Percentiles rank a stretch among this genome's conserved stretches.
Evolutionary conservation across 352 stramenopile genomes (phyloP).

Genomic region (Globisporangium nagaii): DNA sequence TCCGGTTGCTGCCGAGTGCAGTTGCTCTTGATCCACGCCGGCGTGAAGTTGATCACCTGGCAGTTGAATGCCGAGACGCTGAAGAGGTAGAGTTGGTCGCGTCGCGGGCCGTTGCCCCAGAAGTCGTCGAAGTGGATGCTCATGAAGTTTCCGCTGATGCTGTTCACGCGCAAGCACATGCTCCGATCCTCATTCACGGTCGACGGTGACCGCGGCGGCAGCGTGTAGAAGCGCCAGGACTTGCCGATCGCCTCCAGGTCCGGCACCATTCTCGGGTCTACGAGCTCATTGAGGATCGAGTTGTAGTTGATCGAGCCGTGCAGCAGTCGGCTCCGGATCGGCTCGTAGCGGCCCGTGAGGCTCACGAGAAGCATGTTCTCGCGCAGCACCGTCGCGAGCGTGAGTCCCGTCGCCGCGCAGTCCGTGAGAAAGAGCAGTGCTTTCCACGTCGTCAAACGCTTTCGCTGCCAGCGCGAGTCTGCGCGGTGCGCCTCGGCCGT

Average conservation of each 20-base stretch:
- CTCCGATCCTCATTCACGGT: conserved; percentile 19
- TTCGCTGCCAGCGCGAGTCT: neutral
- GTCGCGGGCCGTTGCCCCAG: conserved; percentile 18
- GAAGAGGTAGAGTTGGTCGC: conserved; percentile 19
- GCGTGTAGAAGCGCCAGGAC: conserved; percentile 26
- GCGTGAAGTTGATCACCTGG: conserved; percentile 24
- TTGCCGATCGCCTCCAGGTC: conserved; percentile 24
- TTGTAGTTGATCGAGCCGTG: conserved; percentile 39
- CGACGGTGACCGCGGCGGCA: conserved; percentile 10
- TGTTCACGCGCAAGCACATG: conserved; percentile 27
- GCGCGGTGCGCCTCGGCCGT: neutral
- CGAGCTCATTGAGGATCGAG: conserved; percentile 26
- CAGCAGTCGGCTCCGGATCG: conserved; percentile 7
- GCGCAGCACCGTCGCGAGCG: conserved; percentile 21
- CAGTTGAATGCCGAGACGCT: conserved; percentile 31
- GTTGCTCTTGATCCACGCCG: conserved; percentile 13
- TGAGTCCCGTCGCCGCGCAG: conserved; percentile 16
- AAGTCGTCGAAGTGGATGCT: conserved; percentile 24
- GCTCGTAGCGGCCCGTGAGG: conserved; percentile 11
- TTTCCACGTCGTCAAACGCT: neutral
- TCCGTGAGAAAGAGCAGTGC: conserved; percentile 9
- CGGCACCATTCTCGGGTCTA: conserved; percentile 21
- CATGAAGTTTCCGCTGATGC: conserved; percentile 19
- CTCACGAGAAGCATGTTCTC: conserved; percentile 19
- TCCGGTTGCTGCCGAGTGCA: conserved; percentile 5